A percentile compares a stretch with the other conserved stretches of the same genome.
These are phyloP conservation scores for Paramecium caudatum DNA, from an alignment of 73 alveolate species.

Conservation along the genomic window DNA sequence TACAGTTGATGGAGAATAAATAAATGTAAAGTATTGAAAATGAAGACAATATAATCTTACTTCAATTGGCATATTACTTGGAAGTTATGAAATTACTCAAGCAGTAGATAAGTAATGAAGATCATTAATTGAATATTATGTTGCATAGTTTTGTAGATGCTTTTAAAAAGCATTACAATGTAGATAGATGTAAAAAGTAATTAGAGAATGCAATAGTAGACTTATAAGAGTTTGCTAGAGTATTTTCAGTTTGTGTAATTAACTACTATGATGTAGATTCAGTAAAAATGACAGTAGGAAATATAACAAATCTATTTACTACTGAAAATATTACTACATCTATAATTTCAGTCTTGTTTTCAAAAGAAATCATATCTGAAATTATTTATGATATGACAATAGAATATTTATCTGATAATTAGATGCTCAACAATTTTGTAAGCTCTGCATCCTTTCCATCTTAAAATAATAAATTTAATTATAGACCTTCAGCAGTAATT, in stretches of 20 bases:
- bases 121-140: conserved; percentile 15
- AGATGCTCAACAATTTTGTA: too few relatives aligned
- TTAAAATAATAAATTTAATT: too few relatives aligned
- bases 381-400: conserved; percentile 30
- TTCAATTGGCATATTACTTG: background rate
- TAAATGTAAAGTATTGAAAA: background rate
- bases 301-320: background rate
- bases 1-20: background rate
- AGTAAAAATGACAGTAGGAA: background rate
- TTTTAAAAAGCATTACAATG: background rate
- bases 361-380: background rate
- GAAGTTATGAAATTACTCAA: background rate
- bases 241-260: background rate
- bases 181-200: background rate
- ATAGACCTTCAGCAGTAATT: too few relatives aligned
- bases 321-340: background rate
- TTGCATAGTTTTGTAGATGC: background rate
- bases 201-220: conserved; percentile 17
- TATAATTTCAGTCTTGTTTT: background rate
- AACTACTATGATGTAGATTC: background rate
- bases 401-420: too few relatives aligned
- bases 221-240: background rate
- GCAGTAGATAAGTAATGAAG: background rate
- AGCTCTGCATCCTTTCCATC: too few relatives aligned
- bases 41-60: background rate